Base-by-base conservation (phyloP, 768 basidiomycete species). In the Leccinum olivaceopallidum region DNA sequence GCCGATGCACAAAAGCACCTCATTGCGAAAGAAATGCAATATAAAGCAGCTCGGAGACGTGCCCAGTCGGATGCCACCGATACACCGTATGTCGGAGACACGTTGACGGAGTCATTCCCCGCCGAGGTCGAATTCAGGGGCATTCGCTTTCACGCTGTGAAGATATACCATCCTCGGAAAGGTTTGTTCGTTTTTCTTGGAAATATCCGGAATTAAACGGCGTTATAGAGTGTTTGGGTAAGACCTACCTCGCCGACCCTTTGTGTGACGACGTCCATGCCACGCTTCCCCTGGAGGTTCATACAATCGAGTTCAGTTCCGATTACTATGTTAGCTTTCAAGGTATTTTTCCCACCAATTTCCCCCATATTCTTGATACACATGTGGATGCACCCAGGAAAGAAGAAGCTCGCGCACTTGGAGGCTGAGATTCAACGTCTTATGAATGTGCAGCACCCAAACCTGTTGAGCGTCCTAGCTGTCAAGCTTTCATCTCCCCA, bases 51-150 rank as follows among this genome's bases (percentile, higher is more conserved):
- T 37, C 81, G 89, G 42, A 80, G 83, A 65, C 79, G 89, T 50
- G 88, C 88, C 0, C 82, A 83, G 66, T 90, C 89, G 5, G 87
- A 88, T 67, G 82, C 87, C 9, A 89, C 88, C 0, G 88, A 88
- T 63, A 82, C 85, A 2, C 85, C 87, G 3, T 66, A 73, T 6
- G 59, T 71, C 6, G 75, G 75, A 2, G 82, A 85, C 49, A 82
- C 80, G 1, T 79, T 83, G 51, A 85, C 82, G 1, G 89, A 89
- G 74, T 79, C 82, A 1, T 92, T 92, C 68, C 72, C 73, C 9
- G 61, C 74, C 12, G 82, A 86, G 53, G 79, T 92, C 32, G 79
- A 81, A 28, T 80, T 88, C 55, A 79, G 81, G 37, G 88, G 83
- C 0, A 77, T 87, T 36, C 73, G 68, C 20, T 93, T 93, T 66